A percentile compares a stretch with the other conserved stretches of the same genome.
phyloP scores from a whole-genome alignment of 148 eudicot species.

The Rhododendron mucronatum region DNA sequence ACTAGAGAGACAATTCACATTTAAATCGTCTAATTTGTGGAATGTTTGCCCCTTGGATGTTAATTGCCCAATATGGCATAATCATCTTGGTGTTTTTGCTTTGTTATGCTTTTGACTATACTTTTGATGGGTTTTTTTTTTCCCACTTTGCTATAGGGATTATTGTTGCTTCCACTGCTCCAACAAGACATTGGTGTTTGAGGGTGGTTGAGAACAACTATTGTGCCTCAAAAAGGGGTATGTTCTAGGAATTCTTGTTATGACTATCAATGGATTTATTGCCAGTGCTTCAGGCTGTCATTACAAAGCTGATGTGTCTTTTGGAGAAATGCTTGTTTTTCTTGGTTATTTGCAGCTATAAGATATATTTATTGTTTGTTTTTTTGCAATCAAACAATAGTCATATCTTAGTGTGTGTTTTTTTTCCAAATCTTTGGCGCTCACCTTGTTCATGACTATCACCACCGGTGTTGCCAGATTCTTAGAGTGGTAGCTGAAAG shows the following conservation, averaged over 20 bases:
- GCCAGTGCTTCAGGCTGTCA: background rate
- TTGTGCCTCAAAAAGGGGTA: constrained; percentile 90
- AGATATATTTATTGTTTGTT: background rate
- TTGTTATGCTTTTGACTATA: constrained; percentile 1
- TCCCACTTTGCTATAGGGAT: constrained; percentile 51
- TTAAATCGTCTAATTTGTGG: constrained; percentile 1
- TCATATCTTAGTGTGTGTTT: background rate
- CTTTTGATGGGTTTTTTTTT: background rate
- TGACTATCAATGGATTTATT: background rate
- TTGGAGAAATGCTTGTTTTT: background rate
- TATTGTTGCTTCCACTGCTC: constrained; percentile 68
- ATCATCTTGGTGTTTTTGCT: background rate
- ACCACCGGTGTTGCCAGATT: background rate
- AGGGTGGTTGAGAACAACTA: constrained; percentile 83
- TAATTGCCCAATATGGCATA: background rate
- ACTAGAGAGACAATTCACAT: background rate
- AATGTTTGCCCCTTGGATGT: background rate
- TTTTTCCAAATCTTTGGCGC: background rate
- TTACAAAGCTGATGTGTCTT: background rate
- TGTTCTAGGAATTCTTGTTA: constrained; percentile 6
- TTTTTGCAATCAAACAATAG: background rate
- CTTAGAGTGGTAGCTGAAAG: background rate
- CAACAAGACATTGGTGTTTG: constrained; percentile 75
- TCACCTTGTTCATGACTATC: background rate
- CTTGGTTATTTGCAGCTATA: background rate